phyloP scores from a whole-genome alignment of 345 rosid genomes.

The Euphorbia tirucalli region DNA sequence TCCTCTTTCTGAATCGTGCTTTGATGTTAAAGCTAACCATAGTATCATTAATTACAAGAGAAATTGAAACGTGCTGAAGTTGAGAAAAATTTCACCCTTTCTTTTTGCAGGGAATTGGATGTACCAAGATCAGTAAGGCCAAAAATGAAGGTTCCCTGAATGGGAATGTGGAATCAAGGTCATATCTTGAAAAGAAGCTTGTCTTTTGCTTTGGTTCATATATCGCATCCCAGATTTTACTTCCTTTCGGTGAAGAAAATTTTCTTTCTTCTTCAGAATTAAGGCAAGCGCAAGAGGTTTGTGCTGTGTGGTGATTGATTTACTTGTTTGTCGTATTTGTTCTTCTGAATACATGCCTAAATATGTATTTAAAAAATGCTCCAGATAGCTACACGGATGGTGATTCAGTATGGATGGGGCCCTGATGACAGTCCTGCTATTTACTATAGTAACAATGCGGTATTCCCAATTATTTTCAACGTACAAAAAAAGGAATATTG shows the following conservation, averaged over 20 bases:
- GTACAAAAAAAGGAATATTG: neutral
- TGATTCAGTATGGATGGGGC: conserved; percentile 96
- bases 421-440: conserved; percentile 92
- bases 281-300: conserved; percentile 85
- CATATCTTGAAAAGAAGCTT: conserved; percentile 92
- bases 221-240: conserved; percentile 79
- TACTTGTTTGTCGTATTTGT: neutral
- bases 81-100: neutral
- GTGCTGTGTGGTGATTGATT: conserved; percentile 17
- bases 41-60: neutral
- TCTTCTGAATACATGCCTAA: conserved; percentile 9
- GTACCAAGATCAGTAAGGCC: conserved; percentile 80
- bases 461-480: conserved; percentile 36
- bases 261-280: conserved; percentile 74
- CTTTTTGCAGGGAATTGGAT: conserved; percentile 72
- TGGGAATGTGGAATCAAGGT: conserved; percentile 76
- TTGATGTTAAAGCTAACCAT: neutral
- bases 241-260: conserved; percentile 84
- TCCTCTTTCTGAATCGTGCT: conserved; percentile 1
- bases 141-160: conserved; percentile 59
- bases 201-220: conserved; percentile 94
- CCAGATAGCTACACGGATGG: conserved; percentile 95
- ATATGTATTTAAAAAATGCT: conserved; percentile 27
- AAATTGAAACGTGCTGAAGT: conserved; percentile 7
- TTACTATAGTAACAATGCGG: conserved; percentile 73